A percentile compares a stretch with the other conserved stretches of the same genome.
Conservation (phyloP, 768 basidiomycete genomes). For the Podaxis rugospora region DNA sequence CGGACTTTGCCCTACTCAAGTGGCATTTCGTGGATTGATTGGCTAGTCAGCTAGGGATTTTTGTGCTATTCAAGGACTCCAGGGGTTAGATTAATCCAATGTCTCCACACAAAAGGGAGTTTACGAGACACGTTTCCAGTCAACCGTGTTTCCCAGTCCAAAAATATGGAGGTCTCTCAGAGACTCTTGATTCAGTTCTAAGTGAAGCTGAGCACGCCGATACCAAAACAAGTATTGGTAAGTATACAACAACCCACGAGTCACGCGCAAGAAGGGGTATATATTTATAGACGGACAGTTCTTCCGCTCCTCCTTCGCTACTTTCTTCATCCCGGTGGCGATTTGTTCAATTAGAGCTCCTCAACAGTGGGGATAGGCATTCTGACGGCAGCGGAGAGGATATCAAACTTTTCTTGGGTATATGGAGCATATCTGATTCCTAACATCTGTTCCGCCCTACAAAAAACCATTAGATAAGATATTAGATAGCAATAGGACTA, state of each 20-base stretch:
- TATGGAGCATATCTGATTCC: conserved; percentile 50
- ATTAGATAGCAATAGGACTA: neutral
- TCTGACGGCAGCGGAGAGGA: conserved; percentile 19
- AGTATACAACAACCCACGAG: neutral
- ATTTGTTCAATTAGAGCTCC: neutral
- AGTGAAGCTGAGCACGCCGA: too few species aligned
- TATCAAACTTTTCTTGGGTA: conserved; percentile 29
- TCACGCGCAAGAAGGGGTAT: neutral
- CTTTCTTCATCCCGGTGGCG: conserved; percentile 1
- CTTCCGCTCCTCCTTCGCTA: neutral
- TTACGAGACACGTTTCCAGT: too few species aligned
- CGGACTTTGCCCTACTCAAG: too few species aligned
- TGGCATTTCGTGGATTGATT: too few species aligned
- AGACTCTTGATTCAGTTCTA: too few species aligned
- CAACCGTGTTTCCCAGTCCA: too few species aligned
- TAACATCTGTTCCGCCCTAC: conserved; percentile 37
- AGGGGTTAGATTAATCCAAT: too few species aligned
- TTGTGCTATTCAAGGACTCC: too few species aligned
- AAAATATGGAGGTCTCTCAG: too few species aligned
- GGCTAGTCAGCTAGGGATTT: too few species aligned
- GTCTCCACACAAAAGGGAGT: too few species aligned
- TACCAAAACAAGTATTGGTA: too few species aligned
- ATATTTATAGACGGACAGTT: neutral
- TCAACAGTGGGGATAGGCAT: conserved; percentile 1
- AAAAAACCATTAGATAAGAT: neutral